Evolutionary conservation across 2,329 filamentous ascomycete genomes (phyloP).

Genomic region (Juglanconis juglandina): DNA sequence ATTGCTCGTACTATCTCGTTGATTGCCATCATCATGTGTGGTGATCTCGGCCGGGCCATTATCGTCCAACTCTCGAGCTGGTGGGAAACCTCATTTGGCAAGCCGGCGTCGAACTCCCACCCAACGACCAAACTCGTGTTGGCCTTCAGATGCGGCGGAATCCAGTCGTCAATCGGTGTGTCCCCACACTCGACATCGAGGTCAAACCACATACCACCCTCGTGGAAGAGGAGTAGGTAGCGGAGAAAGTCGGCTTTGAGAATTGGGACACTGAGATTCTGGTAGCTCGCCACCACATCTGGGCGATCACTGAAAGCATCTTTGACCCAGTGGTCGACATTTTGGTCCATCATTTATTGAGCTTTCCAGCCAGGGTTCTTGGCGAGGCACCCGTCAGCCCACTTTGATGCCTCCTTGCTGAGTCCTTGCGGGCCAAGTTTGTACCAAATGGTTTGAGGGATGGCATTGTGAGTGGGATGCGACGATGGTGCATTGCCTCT

Average conservation of each 20-base stretch:
- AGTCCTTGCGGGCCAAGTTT: not conserved
- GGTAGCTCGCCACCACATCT: not conserved
- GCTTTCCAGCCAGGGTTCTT: not conserved
- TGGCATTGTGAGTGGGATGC: not conserved
- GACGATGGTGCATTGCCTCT: not conserved
- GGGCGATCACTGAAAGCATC: not conserved
- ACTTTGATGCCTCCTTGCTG: not conserved
- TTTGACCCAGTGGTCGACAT: not conserved
- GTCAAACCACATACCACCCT: constrained; percentile 19
- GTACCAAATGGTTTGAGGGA: constrained; percentile 4
- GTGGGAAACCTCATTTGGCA: constrained; percentile 19
- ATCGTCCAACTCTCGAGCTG: constrained; percentile 24
- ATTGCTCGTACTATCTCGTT: constrained; percentile 20
- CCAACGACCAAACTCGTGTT: not conserved
- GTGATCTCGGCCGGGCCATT: constrained; percentile 19
- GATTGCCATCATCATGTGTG: constrained; percentile 20
- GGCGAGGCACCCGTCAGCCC: not conserved
- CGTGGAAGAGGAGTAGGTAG: constrained; percentile 18
- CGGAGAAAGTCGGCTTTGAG: constrained; percentile 12
- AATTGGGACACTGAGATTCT: constrained; percentile 5
- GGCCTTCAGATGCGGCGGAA: not conserved
- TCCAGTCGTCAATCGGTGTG: constrained; percentile 1
- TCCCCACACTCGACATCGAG: constrained; percentile 16
- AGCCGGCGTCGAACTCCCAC: constrained; percentile 16
- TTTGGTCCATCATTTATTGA: not conserved